These are phyloP conservation scores for Fraxinus dipetala DNA, from an alignment of 305 asterid genomes.

Conservation along the genomic window DNA sequence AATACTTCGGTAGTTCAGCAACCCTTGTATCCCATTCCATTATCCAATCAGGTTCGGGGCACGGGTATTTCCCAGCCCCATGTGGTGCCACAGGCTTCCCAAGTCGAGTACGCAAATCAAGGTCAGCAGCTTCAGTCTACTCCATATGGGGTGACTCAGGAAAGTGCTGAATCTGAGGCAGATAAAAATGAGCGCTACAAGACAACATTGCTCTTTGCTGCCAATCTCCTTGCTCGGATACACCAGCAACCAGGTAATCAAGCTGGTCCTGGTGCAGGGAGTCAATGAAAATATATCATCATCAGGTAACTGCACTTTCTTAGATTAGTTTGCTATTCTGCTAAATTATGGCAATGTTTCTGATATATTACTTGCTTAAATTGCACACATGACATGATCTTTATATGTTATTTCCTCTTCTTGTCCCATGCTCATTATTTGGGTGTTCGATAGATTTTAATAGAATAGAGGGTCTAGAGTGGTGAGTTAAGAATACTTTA, in stretches of 20 bases:
- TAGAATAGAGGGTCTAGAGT: slow-evolving; percentile 14
- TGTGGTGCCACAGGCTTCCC: slow-evolving; percentile 47
- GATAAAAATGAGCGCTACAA: slow-evolving; percentile 88
- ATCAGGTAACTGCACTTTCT: slow-evolving; percentile 50
- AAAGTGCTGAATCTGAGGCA: slow-evolving; percentile 66
- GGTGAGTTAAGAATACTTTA: background rate
- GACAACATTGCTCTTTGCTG: slow-evolving; percentile 81
- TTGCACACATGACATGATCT: background rate
- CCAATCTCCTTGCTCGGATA: slow-evolving; percentile 75
- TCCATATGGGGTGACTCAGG: slow-evolving; percentile 52
- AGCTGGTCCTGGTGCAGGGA: slow-evolving; percentile 67
- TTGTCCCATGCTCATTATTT: slow-evolving; percentile 20
- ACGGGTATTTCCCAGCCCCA: slow-evolving; percentile 44
- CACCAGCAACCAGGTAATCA: slow-evolving; percentile 72
- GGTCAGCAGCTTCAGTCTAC: slow-evolving; percentile 56
- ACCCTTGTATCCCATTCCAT: slow-evolving; percentile 42
- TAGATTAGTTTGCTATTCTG: background rate
- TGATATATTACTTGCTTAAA: slow-evolving; percentile 13
- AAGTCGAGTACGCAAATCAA: slow-evolving; percentile 39
- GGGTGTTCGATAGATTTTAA: slow-evolving; percentile 6
- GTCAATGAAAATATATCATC: slow-evolving; percentile 38
- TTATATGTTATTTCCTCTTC: slow-evolving; percentile 16
- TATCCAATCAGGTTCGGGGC: slow-evolving; percentile 49
- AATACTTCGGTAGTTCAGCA: slow-evolving; percentile 55
- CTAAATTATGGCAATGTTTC: background rate